These are phyloP conservation scores for Cystobasidium sp. DNA, from an alignment of 1,284 basidiomycete genomes.

Conservation along the genomic window DNA sequence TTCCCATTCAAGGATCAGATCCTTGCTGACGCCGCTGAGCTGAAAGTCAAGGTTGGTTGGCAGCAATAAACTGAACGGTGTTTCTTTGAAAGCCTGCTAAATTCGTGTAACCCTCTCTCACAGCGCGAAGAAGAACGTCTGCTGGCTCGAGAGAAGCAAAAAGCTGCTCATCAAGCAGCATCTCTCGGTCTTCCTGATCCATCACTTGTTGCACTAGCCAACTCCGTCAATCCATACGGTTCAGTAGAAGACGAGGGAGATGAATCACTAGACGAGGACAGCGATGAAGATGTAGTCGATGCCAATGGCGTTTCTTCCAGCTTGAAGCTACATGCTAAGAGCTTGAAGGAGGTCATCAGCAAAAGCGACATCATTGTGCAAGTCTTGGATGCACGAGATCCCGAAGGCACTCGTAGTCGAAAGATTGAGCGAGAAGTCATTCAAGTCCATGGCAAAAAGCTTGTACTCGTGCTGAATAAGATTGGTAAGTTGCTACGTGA, in stretches of 20 bases:
- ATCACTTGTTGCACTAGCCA: conserved; percentile 51
- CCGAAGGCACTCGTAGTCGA: conserved; percentile 81
- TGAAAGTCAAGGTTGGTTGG: conserved; percentile 56
- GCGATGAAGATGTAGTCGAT: conserved; percentile 53
- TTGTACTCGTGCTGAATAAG: conserved; percentile 90
- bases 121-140: conserved; percentile 73
- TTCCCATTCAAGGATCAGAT: conserved; percentile 98
- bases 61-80: neutral
- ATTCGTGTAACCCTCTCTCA: neutral
- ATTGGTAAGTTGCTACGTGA: conserved; percentile 67
- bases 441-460: conserved; percentile 77
- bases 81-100: neutral
- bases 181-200: conserved; percentile 30
- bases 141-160: conserved; percentile 45
- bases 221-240: conserved; percentile 49
- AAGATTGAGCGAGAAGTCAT: conserved; percentile 89
- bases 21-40: conserved; percentile 83
- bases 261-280: conserved; percentile 33
- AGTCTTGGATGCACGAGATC: conserved; percentile 88
- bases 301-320: conserved; percentile 48
- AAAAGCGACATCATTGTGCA: conserved; percentile 88
- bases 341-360: conserved; percentile 88
- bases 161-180: conserved; percentile 42
- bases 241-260: conserved; percentile 48
- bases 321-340: conserved; percentile 58